phyloP scores from a whole-genome alignment of 2,329 filamentous ascomycete species.

The Cladophialophora yegresii region DNA sequence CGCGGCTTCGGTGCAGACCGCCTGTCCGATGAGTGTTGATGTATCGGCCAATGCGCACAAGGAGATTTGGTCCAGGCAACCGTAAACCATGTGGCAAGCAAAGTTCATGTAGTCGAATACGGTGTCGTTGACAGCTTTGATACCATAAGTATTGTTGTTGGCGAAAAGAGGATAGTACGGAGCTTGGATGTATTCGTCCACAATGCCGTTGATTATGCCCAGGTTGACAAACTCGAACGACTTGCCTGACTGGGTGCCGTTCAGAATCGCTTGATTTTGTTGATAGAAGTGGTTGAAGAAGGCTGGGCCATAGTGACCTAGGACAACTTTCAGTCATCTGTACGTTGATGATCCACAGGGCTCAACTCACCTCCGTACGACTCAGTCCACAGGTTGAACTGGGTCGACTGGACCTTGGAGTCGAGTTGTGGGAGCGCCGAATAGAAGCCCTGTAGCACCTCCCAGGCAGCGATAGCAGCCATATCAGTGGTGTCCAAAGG shows the following conservation, averaged over 20 bases:
- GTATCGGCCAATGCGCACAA: slow-evolving; percentile 66
- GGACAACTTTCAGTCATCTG: slow-evolving; percentile 1
- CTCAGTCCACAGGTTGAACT: slow-evolving; percentile 63
- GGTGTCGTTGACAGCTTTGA: slow-evolving; percentile 58
- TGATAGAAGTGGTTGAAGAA: slow-evolving; percentile 62
- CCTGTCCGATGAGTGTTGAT: slow-evolving; percentile 53
- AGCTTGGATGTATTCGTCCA: slow-evolving; percentile 56
- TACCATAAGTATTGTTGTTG: slow-evolving; percentile 59
- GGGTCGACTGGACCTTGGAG: slow-evolving; percentile 53
- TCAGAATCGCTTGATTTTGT: slow-evolving; percentile 58
- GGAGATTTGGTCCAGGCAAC: slow-evolving; percentile 64
- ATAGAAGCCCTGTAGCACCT: slow-evolving; percentile 59
- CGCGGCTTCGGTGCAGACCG: slow-evolving; percentile 57
- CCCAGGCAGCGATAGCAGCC: slow-evolving; percentile 58
- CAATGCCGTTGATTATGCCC: slow-evolving; percentile 60
- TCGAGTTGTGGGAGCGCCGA: slow-evolving; percentile 53
- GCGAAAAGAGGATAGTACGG: slow-evolving; percentile 56
- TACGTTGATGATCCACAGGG: background rate
- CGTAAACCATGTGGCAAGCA: slow-evolving; percentile 62
- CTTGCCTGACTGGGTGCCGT: slow-evolving; percentile 52
- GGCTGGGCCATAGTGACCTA: slow-evolving; percentile 55
- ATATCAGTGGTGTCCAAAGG: slow-evolving; percentile 56
- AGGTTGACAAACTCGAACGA: slow-evolving; percentile 58
- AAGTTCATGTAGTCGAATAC: slow-evolving; percentile 62
- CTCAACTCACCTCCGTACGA: slow-evolving; percentile 33